Conservation (phyloP, 768 basidiomycete genomes). For the Suillus sp. region DNA sequence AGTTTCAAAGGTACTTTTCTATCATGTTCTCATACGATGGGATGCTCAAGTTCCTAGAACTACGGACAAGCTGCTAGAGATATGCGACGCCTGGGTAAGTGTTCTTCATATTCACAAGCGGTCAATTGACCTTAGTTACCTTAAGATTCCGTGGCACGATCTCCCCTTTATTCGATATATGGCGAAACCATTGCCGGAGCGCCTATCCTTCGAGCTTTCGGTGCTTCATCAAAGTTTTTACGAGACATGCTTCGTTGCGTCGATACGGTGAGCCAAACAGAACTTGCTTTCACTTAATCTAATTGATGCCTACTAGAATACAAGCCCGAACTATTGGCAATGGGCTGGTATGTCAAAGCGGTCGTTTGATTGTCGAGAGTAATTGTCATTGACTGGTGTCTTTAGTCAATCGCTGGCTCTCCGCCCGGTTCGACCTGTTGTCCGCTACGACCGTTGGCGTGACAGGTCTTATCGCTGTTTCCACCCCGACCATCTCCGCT, state of each 20-base stretch:
- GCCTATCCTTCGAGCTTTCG: constrained; percentile 75
- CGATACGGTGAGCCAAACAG: constrained; percentile 60
- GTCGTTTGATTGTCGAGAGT: not conserved
- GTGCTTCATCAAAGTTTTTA: constrained; percentile 83
- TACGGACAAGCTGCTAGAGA: constrained; percentile 88
- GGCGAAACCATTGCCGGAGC: constrained; percentile 54
- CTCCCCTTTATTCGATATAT: constrained; percentile 49
- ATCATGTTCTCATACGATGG: constrained; percentile 19
- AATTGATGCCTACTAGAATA: constrained; percentile 38
- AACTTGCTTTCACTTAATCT: not conserved
- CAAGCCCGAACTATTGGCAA: constrained; percentile 88
- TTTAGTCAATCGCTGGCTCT: constrained; percentile 88
- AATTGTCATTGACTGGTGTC: constrained; percentile 13
- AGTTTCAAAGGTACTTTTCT: constrained; percentile 40
- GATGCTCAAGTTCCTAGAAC: constrained; percentile 22
- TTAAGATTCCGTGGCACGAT: constrained; percentile 50
- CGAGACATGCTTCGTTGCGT: constrained; percentile 82
- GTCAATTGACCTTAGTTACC: constrained; percentile 2
- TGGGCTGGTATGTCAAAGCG: constrained; percentile 68
- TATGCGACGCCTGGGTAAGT: constrained; percentile 74
- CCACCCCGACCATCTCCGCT: constrained; percentile 73
- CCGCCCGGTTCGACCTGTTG: constrained; percentile 82
- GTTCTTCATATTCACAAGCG: not conserved
- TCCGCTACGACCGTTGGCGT: constrained; percentile 73
- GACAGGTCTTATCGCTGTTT: constrained; percentile 65